Percentiles rank a stretch among this genome's conserved stretches.
Evolutionary conservation across 225 moss, liverwort and hornwort species (phyloP).

Genomic region (Rhytidiadelphus loreus): DNA sequence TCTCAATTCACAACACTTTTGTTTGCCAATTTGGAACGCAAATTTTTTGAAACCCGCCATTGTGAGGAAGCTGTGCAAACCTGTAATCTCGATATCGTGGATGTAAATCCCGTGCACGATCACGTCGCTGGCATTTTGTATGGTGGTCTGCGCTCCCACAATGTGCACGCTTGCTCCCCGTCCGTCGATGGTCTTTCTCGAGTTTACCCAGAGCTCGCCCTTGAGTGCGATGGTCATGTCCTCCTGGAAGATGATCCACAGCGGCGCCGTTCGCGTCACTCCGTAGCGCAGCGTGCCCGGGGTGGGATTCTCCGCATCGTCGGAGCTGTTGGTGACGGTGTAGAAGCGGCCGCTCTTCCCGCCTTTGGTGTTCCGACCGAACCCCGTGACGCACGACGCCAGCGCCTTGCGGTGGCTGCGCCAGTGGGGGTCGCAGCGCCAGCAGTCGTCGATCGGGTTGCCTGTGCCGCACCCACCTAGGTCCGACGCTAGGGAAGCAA

Average conservation of each 20-base stretch:
- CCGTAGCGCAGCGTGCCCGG: slow-evolving; percentile 30
- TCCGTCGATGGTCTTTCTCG: slow-evolving; percentile 34
- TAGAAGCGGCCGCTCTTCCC: slow-evolving; percentile 22
- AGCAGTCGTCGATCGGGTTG: slow-evolving; percentile 44
- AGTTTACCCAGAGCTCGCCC: slow-evolving; percentile 17
- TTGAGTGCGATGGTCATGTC: slow-evolving; percentile 20
- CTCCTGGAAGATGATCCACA: slow-evolving; percentile 23
- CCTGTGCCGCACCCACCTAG: slow-evolving; percentile 20
- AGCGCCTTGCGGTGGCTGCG: slow-evolving; percentile 7
- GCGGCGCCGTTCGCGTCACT: slow-evolving; percentile 8
- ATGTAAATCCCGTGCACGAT: slow-evolving; percentile 34
- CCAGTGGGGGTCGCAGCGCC: slow-evolving; percentile 34
- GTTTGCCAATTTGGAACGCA: not conserved
- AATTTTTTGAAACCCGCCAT: not conserved
- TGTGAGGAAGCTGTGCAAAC: not conserved
- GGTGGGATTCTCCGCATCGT: slow-evolving; percentile 17
- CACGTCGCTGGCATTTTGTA: slow-evolving; percentile 13
- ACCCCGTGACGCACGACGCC: slow-evolving; percentile 23
- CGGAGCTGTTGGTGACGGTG: slow-evolving; percentile 13
- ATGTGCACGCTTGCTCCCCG: slow-evolving; percentile 24
- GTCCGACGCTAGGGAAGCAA: not conserved
- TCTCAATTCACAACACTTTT: not conserved
- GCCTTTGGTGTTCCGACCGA: slow-evolving; percentile 15
- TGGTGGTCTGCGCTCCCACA: slow-evolving; percentile 14
- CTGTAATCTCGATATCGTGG: slow-evolving; percentile 1